Conservation (phyloP, 164 flowering plant species). For the Echeveria elegans region DNA sequence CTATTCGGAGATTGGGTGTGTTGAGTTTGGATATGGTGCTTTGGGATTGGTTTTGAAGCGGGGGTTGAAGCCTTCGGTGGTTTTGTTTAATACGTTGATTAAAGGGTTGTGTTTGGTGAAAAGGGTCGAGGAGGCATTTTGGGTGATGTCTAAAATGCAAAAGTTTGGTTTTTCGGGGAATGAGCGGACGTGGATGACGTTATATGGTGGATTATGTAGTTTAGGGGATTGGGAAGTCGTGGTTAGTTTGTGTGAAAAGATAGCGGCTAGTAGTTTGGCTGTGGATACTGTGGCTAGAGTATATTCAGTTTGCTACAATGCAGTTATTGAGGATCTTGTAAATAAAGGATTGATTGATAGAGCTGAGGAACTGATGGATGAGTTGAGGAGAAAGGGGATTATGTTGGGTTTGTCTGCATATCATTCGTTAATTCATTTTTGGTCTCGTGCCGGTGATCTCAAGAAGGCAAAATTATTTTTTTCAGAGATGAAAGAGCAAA, state of each 20-base stretch:
- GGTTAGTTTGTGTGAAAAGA: constrained; percentile 1
- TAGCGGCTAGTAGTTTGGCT: background rate
- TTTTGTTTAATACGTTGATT: background rate
- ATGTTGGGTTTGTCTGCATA: background rate
- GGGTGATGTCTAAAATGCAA: background rate
- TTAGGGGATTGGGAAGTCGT: background rate
- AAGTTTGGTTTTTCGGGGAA: background rate
- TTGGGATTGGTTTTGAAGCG: background rate
- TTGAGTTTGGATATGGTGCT: constrained; percentile 1
- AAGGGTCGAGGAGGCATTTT: constrained; percentile 1
- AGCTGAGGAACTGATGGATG: constrained; percentile 1
- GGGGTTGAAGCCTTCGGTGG: background rate
- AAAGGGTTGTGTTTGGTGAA: constrained; percentile 2
- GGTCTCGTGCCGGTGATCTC: background rate
- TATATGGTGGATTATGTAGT: background rate
- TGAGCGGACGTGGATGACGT: background rate
- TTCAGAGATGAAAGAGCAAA: background rate
- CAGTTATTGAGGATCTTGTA: background rate
- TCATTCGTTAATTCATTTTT: background rate
- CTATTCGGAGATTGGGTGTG: background rate
- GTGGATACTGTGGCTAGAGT: background rate
- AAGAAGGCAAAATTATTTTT: background rate
- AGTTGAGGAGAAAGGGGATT: background rate
- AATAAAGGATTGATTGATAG: background rate
- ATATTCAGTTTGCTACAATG: background rate